These are phyloP conservation scores for Gossypium gossypioides DNA, from an alignment of 441 rosid species.

Conservation along the genomic window DNA sequence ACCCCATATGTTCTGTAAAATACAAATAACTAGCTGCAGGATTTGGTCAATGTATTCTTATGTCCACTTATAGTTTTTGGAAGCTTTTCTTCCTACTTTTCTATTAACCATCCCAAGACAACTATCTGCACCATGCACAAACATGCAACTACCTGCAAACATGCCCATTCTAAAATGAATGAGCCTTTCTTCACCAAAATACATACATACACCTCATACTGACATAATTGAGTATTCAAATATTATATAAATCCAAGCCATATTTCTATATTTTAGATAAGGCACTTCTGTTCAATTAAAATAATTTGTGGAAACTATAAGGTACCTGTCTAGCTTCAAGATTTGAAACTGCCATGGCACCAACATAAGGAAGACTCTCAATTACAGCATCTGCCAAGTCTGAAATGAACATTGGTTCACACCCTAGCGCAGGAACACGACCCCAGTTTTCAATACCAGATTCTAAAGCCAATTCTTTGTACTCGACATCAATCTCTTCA, in stretches of 20 bases:
- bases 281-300: not conserved
- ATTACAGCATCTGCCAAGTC: conserved; percentile 96
- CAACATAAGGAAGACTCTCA: conserved; percentile 94
- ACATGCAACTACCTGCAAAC: not conserved
- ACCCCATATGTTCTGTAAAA: not conserved
- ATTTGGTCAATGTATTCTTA: not conserved
- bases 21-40: not conserved
- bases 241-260: not conserved
- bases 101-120: not conserved
- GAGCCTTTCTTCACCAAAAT: not conserved
- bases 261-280: not conserved
- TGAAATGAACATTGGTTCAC: conserved; percentile 82
- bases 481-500: conserved; percentile 97
- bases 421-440: conserved; percentile 89
- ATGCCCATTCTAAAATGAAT: not conserved
- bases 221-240: not conserved
- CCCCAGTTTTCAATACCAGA: conserved; percentile 93
- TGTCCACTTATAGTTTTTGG: not conserved
- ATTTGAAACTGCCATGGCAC: conserved; percentile 95
- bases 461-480: conserved; percentile 74
- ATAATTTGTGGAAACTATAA: not conserved
- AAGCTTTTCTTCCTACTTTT: not conserved
- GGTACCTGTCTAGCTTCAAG: conserved; percentile 95
- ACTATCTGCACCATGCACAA: not conserved
- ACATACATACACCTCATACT: not conserved